A percentile compares a stretch with the other conserved stretches of the same genome.
These are phyloP conservation scores for Datisca glomerata DNA, from an alignment of 306 rosid genomes.

Conservation along the genomic window DNA sequence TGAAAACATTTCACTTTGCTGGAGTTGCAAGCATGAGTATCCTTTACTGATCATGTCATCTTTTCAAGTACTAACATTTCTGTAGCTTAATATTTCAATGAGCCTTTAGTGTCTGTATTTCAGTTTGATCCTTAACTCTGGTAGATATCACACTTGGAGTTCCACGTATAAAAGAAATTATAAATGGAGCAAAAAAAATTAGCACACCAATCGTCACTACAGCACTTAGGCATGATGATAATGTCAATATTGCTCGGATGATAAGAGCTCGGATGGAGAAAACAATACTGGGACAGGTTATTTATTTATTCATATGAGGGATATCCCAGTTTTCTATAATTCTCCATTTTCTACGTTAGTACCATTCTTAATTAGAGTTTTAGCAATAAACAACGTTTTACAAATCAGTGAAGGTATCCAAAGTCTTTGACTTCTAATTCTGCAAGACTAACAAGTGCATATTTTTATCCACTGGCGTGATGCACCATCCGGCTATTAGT, in stretches of 20 bases:
- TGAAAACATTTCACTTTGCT: conserved; percentile 95
- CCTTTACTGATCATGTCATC: conserved; percentile 29
- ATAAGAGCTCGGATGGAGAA: conserved; percentile 88
- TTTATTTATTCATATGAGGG: conserved; percentile 2
- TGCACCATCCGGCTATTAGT: no score
- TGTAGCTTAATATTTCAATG: neutral
- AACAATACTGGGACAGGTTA: conserved; percentile 84
- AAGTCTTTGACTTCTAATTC: no score
- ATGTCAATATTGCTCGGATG: conserved; percentile 42
- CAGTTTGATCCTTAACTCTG: conserved; percentile 31
- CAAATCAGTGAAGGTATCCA: no score
- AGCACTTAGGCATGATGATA: conserved; percentile 40
- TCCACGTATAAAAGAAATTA: conserved; percentile 94
- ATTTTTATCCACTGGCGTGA: no score
- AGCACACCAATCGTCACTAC: conserved; percentile 89
- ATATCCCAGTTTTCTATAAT: neutral
- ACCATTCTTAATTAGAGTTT: no score
- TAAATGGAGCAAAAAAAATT: conserved; percentile 60
- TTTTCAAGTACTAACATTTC: no score
- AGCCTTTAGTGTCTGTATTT: conserved; percentile 16
- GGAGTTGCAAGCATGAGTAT: conserved; percentile 99
- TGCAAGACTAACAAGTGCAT: no score
- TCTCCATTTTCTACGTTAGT: neutral
- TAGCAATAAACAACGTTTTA: no score
- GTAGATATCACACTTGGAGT: conserved; percentile 89